Evolutionary conservation across 2,329 filamentous ascomycete genomes (phyloP).

Genomic region (Fusarium floridanum): DNA sequence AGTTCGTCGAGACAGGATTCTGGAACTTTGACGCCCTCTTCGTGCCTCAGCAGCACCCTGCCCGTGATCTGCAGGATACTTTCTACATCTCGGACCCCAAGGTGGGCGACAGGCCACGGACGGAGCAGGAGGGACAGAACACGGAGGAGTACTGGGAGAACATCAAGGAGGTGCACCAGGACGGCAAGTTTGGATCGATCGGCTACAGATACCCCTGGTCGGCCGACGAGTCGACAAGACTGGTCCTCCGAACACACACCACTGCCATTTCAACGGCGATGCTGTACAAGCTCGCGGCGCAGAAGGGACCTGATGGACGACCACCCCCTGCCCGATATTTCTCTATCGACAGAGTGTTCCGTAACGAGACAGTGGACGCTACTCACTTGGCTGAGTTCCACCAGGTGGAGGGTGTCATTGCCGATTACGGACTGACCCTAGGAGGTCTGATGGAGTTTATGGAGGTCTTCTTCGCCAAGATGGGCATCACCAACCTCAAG

Average conservation of each 20-base stretch:
- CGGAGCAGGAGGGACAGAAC: conserved; percentile 69
- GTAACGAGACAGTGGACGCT: conserved; percentile 96
- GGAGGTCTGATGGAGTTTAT: conserved; percentile 95
- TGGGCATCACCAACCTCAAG: conserved; percentile 86
- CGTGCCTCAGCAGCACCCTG: conserved; percentile 95
- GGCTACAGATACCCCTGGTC: conserved; percentile 97
- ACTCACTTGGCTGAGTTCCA: conserved; percentile 99
- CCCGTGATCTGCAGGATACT: conserved; percentile 96
- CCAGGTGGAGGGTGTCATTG: conserved; percentile 98
- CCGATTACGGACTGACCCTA: conserved; percentile 92
- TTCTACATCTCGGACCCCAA: conserved; percentile 97
- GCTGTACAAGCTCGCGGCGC: conserved; percentile 87
- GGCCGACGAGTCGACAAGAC: conserved; percentile 84
- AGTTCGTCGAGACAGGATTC: conserved; percentile 96
- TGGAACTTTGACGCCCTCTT: conserved; percentile 99
- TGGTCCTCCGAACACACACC: conserved; percentile 96
- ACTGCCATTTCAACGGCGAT: conserved; percentile 92
- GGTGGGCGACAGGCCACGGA: conserved; percentile 76
- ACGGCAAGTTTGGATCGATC: conserved; percentile 93
- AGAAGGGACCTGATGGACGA: conserved; percentile 78
- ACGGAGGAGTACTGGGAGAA: conserved; percentile 92
- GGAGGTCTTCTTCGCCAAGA: conserved; percentile 95
- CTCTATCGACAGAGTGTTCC: conserved; percentile 98
- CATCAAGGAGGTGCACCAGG: conserved; percentile 86
- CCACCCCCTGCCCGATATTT: conserved; percentile 88